Evolutionary conservation across 1,284 basidiomycete genomes (phyloP).

Genomic region (Kwoniella shivajii): DNA sequence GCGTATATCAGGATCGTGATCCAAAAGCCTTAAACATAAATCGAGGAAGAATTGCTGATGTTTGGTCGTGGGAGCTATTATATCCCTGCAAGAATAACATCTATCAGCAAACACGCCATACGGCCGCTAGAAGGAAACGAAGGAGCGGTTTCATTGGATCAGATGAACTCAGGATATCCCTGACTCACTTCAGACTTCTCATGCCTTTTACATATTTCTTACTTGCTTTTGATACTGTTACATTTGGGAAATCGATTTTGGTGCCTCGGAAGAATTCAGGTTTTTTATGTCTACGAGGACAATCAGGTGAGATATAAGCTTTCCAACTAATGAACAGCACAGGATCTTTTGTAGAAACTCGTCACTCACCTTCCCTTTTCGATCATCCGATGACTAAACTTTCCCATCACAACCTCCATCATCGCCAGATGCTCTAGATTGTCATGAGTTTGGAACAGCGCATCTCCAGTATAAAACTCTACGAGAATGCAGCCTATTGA

Average conservation of each 20-base stretch:
- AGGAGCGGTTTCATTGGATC: background rate
- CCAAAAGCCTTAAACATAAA: slow-evolving; percentile 81
- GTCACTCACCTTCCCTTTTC: slow-evolving; percentile 53
- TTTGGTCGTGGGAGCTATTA: slow-evolving; percentile 72
- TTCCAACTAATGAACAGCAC: background rate
- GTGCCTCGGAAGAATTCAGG: slow-evolving; percentile 89
- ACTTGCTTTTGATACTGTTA: slow-evolving; percentile 82
- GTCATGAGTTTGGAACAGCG: slow-evolving; percentile 98
- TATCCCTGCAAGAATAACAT: slow-evolving; percentile 66
- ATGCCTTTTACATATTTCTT: slow-evolving; percentile 91
- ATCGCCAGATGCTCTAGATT: slow-evolving; percentile 99
- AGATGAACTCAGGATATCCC: background rate
- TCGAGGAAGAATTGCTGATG: slow-evolving; percentile 72
- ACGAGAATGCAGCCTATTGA: slow-evolving; percentile 98
- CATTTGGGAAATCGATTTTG: slow-evolving; percentile 88
- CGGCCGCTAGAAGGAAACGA: too few relatives aligned
- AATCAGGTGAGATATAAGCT: slow-evolving; percentile 4
- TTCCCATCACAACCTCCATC: slow-evolving; percentile 99
- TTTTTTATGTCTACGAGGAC: slow-evolving; percentile 61
- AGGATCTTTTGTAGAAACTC: background rate
- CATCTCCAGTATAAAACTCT: slow-evolving; percentile 97
- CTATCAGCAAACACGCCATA: too few relatives aligned
- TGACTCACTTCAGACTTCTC: slow-evolving; percentile 70
- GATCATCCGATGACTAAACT: slow-evolving; percentile 82
- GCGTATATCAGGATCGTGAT: slow-evolving; percentile 86